Evolutionary conservation across 169 alveolate species (phyloP), one percentile per base, ranked within the genome.

Genomic region (Eimeria falciformis): DNA sequence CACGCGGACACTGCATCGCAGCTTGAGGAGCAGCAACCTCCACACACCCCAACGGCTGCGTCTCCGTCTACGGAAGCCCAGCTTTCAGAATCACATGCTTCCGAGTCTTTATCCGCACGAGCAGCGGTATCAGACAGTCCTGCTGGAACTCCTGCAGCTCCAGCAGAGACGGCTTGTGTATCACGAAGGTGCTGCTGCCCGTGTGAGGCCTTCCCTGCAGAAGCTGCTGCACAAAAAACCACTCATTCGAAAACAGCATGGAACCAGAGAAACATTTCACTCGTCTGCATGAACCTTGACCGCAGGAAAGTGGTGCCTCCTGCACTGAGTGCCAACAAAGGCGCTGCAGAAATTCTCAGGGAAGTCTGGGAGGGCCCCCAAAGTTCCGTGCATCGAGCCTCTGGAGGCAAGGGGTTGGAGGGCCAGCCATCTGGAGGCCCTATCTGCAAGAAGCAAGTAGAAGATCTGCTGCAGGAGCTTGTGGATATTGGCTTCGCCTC

Each of bases 401-500:
- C 75, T 23, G 75, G 37, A 29, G 75, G 75, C 75, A n/a, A n/a
- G 40, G 18, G 25, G 43, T 5, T 9, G 75, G 75, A 11, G 75
- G 43, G 40, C 27, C 37, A 17, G 18, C 75, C 23, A 0, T 29
- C 75, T 6, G 75, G 37, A 29, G 27, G 75, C 40, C 37, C 43
- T 40, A 17, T 17, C 27, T 62, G 23, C 12, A 23, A 18, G 7
- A 6, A 25, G 75, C 29, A 3, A 9, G 25, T 21, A 29, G 75
- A 29, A 11, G 40, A 21, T 14, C 43, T 62, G 75, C 75, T 62
- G 75, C 75, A 62, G 75, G 75, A 62, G 37, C 37, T 62, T n/a
- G 40, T 21, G 29, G 12, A 11, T 17, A 62, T 25, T 21, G 37
- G 37, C 4, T 62, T 62, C 9, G 37, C 25, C 40, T 62, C 75